Evolutionary conservation across 2,329 filamentous ascomycete genomes (phyloP).

Genomic region (Epichloe aotearoae): DNA sequence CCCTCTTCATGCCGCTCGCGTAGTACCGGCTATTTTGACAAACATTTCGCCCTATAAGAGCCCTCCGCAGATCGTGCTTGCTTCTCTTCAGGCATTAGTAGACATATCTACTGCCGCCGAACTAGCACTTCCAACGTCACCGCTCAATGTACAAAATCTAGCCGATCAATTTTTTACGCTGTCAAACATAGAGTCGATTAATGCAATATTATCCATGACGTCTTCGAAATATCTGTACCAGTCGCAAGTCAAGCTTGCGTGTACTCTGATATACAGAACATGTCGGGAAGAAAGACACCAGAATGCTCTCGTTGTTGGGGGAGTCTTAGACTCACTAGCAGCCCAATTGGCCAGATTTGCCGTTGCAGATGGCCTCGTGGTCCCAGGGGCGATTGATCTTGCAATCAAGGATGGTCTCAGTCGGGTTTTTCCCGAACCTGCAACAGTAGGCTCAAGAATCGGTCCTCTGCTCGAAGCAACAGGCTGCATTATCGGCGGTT

Average conservation of each 20-base stretch:
- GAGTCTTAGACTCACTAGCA: conserved; percentile 63
- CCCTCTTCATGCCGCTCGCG: conserved; percentile 55
- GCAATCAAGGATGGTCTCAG: conserved; percentile 40
- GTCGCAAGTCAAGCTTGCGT: conserved; percentile 47
- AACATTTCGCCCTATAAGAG: conserved; percentile 54
- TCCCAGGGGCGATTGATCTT: conserved; percentile 47
- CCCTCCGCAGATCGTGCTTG: conserved; percentile 53
- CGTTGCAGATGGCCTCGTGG: conserved; percentile 53
- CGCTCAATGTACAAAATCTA: conserved; percentile 35
- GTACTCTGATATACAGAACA: conserved; percentile 40
- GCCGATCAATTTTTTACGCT: conserved; percentile 57
- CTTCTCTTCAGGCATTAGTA: conserved; percentile 61
- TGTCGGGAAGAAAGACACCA: conserved; percentile 61
- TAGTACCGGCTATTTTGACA: conserved; percentile 56
- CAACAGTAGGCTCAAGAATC: conserved; percentile 45
- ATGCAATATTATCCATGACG: conserved; percentile 49
- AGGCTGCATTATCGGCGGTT: conserved; percentile 62
- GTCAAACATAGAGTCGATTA: conserved; percentile 47
- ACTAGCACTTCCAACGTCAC: conserved; percentile 37
- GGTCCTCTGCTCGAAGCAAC: conserved; percentile 65
- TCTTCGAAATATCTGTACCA: conserved; percentile 39
- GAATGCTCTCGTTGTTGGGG: conserved; percentile 56
- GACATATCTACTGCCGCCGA: conserved; percentile 54
- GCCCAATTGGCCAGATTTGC: conserved; percentile 59
- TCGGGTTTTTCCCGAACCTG: conserved; percentile 47